Base-by-base conservation (phyloP, 1,139 yeast species). In the Suhomyces guaymorum region DNA sequence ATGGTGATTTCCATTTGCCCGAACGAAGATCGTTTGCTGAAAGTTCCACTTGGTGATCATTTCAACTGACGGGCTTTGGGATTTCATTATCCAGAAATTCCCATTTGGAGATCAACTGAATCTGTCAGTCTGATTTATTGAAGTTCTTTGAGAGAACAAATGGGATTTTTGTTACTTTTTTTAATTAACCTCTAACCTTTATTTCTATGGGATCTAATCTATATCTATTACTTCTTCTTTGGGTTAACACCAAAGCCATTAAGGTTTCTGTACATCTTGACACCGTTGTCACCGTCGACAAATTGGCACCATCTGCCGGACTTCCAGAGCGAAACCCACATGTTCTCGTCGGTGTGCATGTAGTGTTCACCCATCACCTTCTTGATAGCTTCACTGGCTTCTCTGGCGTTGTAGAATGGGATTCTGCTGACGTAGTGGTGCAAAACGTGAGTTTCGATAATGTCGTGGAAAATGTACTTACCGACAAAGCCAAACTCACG, bases 391-490 rank as follows among this genome's bases (percentile, higher is more conserved):
- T 67, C 83, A 36, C 86, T 75, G 30, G 92, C 96, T 57, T 79
- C 80, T 62, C 92, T 78, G 26, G 85, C 95, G 50, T 85, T 79
- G 72, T 86, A 86, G 66, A 86, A 86, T 36, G 96, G 95, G 47
- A 86, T 84, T 62, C 95, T 74, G 8, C 90, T 81, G 38, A 82
- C 83, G 60, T 78, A 85, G 63, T 86, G 96, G 65, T 86, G 96
- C 54, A 83, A 74, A 35, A 86, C 95, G 55, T 86, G 96, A 38
- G 95, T 86, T 70, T 87, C 95, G 52, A 86, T 84, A 53, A 86
- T 86, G 57, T 85, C 95, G 61, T 86, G 96, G 78, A 86, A 83
- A 49, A 85, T 72, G 66, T 78, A 79, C 57, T 77, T 78, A 37
- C 95, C 96, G 46, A 86, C 67, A 53, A 86, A 83, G 16, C 94